phyloP scores from a whole-genome alignment of 2,329 filamentous ascomycete species.

The Apiospora kogelbergensis region DNA sequence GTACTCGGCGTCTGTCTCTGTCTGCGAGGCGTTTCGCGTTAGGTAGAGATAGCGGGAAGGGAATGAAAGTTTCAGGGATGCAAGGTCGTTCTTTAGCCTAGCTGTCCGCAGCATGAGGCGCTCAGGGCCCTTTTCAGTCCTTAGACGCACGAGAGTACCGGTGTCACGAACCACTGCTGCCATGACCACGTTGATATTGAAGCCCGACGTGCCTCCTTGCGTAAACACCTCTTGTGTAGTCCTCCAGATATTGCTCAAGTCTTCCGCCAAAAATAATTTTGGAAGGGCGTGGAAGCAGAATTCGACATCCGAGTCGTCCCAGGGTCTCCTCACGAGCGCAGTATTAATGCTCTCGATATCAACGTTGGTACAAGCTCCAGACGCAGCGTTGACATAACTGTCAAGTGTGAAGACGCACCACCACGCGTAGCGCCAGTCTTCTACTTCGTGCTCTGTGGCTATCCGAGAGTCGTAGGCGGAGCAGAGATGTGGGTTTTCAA shows the following conservation, averaged over 20 bases:
- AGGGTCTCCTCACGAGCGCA: conserved; percentile 21
- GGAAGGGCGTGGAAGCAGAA: conserved; percentile 6
- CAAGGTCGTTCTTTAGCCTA: conserved; percentile 21
- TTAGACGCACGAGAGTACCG: conserved; percentile 23
- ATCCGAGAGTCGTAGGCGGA: conserved; percentile 21
- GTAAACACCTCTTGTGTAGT: conserved; percentile 22
- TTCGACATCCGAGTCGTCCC: conserved; percentile 11
- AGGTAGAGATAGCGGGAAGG: conserved; percentile 31
- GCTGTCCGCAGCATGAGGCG: conserved; percentile 14
- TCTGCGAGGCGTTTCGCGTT: conserved; percentile 27
- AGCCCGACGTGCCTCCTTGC: conserved; percentile 18
- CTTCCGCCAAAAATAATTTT: conserved; percentile 25
- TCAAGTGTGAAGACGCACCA: conserved; percentile 38
- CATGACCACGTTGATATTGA: conserved; percentile 30
- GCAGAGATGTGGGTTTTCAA: conserved; percentile 30
- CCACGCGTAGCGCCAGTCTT: conserved; percentile 36
- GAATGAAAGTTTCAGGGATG: conserved; percentile 28
- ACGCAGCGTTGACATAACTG: conserved; percentile 34
- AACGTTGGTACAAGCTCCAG: conserved; percentile 27
- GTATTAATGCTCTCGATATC: conserved; percentile 30
- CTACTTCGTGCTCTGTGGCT: conserved; percentile 29
- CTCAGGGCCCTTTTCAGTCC: conserved; percentile 17
- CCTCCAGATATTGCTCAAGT: conserved; percentile 24
- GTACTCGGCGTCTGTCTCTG: conserved; percentile 28
- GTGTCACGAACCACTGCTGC: conserved; percentile 27